phyloP scores from a whole-genome alignment of 1,284 basidiomycete genomes.

The Apiotrichum akiyoshidainum region DNA sequence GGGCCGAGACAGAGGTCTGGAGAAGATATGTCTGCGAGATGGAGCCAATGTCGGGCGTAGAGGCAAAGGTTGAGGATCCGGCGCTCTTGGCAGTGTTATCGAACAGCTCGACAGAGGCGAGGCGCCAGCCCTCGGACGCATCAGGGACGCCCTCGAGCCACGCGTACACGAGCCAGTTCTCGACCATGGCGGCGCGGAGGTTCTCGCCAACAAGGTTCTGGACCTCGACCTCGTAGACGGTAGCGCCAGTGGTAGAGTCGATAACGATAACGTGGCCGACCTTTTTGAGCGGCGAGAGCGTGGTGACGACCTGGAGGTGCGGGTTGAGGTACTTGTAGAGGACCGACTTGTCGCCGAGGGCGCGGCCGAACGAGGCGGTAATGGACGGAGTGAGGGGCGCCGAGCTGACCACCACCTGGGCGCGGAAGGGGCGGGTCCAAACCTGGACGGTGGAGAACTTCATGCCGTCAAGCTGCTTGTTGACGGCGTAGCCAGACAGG shows the following conservation, averaged over 20 bases:
- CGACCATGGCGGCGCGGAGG: slow-evolving; percentile 66
- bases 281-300: slow-evolving; percentile 49
- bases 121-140: slow-evolving; percentile 61
- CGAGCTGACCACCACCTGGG: slow-evolving; percentile 54
- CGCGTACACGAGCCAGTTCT: slow-evolving; percentile 92
- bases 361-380: slow-evolving; percentile 75
- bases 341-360: slow-evolving; percentile 80
- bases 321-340: slow-evolving; percentile 94
- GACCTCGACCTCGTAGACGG: slow-evolving; percentile 62
- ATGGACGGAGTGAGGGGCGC: slow-evolving; percentile 50
- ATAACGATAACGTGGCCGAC: slow-evolving; percentile 66
- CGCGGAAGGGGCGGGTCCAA: slow-evolving; percentile 64
- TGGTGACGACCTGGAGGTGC: slow-evolving; percentile 67
- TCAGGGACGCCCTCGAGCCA: slow-evolving; percentile 49
- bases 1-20: slow-evolving; percentile 64
- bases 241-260: slow-evolving; percentile 71
- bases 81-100: slow-evolving; percentile 71
- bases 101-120: slow-evolving; percentile 82
- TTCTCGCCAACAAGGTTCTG: slow-evolving; percentile 46
- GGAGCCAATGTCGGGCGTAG: slow-evolving; percentile 56
- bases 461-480: slow-evolving; percentile 10
- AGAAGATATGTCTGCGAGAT: slow-evolving; percentile 71
- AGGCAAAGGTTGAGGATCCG: slow-evolving; percentile 67
- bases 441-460: slow-evolving; percentile 17
- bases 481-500: slow-evolving; percentile 17